Evolutionary conservation across 805 yeast species (phyloP), one percentile per base, ranked within the genome.

Genomic region (Yamadazyma ubonensis): DNA sequence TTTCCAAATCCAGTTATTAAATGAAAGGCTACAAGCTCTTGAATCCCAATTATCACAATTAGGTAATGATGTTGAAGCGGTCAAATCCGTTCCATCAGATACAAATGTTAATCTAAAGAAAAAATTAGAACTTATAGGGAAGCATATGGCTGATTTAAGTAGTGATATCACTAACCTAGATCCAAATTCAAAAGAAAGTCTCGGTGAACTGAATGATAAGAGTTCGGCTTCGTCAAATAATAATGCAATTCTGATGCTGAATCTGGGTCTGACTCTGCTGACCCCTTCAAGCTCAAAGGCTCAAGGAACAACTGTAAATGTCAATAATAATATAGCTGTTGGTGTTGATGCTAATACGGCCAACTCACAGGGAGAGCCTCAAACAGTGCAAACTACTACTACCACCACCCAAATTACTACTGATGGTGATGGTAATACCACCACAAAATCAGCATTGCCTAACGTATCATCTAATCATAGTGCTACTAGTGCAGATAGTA

Each of bases 141-240:
- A 42, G 26, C 46, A 44, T 15, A 43, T 47, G 46, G 44, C 46
- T 7, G 49, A 47, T 29, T 41, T 47, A 26, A 40, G 44, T 10
- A 40, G 44, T 30, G 51, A 47, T 36, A 44, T 47, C 2, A 47
- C 42, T 12, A 39, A 38, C 11, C 30, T 47, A 16, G 38, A 39
- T 26, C 42, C 40, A 6, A 20, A 12, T 5, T n/a, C n/a, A n/a
- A n/a, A n/a, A n/a, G n/a, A n/a, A n/a, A 29, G 17, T 17, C 17
- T 12, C 8, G 18, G 33, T 26, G 32, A 14, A 10, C 11, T 26
- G 5, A 26, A 10, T 21, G n/a, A 14, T 14, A 8, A n/a, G n/a
- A n/a, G n/a, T n/a, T n/a, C n/a, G n/a, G n/a, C 7, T 23, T 12
- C 26, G 26, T 23, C 26, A 23, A 23, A 12, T 23, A 23, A 23